phyloP scores from a whole-genome alignment of 768 basidiomycete species.

The Rhodosporidiobolus odoratus region DNA sequence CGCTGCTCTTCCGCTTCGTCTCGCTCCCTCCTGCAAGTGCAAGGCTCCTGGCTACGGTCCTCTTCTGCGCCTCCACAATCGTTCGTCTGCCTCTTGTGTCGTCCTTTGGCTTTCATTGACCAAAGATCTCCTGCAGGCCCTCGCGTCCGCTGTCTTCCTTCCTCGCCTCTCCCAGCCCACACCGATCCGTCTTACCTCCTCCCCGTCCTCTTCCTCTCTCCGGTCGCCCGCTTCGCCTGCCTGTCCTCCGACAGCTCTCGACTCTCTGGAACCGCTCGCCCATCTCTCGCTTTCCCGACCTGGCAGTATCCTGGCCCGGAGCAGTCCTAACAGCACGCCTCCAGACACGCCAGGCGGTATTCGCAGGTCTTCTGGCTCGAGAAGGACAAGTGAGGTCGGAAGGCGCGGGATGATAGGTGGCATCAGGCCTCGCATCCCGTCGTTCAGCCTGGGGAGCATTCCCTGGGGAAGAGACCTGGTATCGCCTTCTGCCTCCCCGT shows the following conservation, averaged over 20 bases:
- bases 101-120: neutral
- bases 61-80: neutral
- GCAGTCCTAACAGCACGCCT: no score
- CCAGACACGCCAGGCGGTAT: no score
- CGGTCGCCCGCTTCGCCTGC: neutral
- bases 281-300: slow-evolving; percentile 21
- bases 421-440: neutral
- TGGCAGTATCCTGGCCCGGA: neutral
- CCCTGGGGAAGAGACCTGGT: neutral
- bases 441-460: neutral
- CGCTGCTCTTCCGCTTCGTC: neutral
- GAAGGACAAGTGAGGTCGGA: neutral
- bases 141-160: slow-evolving; percentile 10
- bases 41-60: no score
- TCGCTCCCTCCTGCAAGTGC: neutral
- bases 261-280: slow-evolving; percentile 26
- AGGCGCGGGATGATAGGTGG: neutral
- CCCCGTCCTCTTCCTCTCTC: neutral
- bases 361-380: no score
- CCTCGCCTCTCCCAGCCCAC: neutral
- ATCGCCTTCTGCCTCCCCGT: no score
- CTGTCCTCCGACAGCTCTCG: neutral
- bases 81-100: neutral
- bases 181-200: slow-evolving; percentile 3
- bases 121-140: neutral